Evolutionary conservation across 768 basidiomycete species (phyloP), one percentile per base, ranked within the genome.

Genomic region (Tulasnella sp.): DNA sequence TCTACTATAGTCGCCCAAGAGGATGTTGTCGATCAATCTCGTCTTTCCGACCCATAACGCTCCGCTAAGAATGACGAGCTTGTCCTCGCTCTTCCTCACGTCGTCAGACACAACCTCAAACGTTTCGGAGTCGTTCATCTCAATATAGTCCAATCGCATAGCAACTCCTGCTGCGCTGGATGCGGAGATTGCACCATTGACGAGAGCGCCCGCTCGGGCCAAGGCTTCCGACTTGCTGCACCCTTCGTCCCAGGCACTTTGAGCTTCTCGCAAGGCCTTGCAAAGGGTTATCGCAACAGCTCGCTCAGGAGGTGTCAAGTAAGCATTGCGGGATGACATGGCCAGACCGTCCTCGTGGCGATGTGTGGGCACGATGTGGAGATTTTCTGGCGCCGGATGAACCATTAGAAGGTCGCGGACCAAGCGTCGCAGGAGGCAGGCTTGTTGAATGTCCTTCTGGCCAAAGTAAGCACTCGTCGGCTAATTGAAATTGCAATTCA

Each of bases 391-490:
- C 12, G 87, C 84, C 0, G 97, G 97, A 81, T 93, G 87, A 7
- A 91, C 84, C n/a, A 95, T 82, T 12, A 97, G 88, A 6, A 97
- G 85, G 82, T 99, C 97, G 37, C 86, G 85, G 73, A 87, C 87
- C 83, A 99, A 85, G 4, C 90, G 89, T 40, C 91, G 91, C 39
- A 99, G 86, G 67, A 99, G 84, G 19, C 98, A 85, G 0, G 93
- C 94, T 82, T 99, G 97, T 81, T 99, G 97, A 74, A 99, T 97
- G 82, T 99, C 97, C 82, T 99, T 99, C 83, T 99, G 96, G 0
- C 97, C 97, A 78, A 99, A 97, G 83, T 99, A 98, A 29, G 93
- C 90, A 79, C 91, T 89, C 67, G 93, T 93, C 6, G 97, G 97
- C 95, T 97, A n/a, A 82, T 39, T 29, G 36, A 25, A 76, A 17